A percentile compares a stretch with the other conserved stretches of the same genome.
These are phyloP conservation scores for Ceratobasidium papillatum DNA, from an alignment of 1,284 basidiomycete genomes.

Conservation along the genomic window DNA sequence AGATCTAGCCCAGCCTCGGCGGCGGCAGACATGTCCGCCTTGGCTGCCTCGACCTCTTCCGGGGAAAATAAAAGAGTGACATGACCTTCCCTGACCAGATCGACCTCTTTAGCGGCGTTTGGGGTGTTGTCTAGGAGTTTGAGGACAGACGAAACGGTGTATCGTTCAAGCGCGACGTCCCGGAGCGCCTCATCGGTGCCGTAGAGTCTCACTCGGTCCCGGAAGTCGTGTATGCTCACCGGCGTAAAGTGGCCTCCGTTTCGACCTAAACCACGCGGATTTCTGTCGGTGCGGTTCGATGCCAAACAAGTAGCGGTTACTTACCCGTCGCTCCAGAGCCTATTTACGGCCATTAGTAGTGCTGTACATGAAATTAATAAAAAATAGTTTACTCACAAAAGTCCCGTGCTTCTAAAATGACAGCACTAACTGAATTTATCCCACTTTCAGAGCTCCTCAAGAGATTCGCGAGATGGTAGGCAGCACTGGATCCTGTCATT, in stretches of 20 bases:
- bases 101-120: constrained; percentile 61
- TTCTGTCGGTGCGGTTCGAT: background rate
- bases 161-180: constrained; percentile 64
- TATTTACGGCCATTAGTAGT: constrained; percentile 48
- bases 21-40: constrained; percentile 64
- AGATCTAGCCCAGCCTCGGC: constrained; percentile 60
- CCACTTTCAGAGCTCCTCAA: constrained; percentile 46
- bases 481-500: constrained; percentile 75
- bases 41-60: constrained; percentile 54
- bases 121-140: constrained; percentile 58
- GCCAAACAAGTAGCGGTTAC: constrained; percentile 39
- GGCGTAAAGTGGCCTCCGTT: constrained; percentile 82
- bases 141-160: constrained; percentile 62
- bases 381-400: constrained; percentile 66
- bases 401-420: constrained; percentile 76
- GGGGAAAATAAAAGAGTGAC: constrained; percentile 62
- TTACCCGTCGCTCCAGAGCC: constrained; percentile 83
- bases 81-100: constrained; percentile 70
- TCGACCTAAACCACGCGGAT: constrained; percentile 59
- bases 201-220: constrained; percentile 52
- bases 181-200: constrained; percentile 65
- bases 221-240: constrained; percentile 60
- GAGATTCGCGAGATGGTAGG: constrained; percentile 68
- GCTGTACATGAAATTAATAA: background rate
- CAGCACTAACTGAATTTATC: constrained; percentile 56